A percentile compares a stretch with the other conserved stretches of the same genome.
Conservation (phyloP, 1,284 basidiomycete genomes). For the Cutaneotrichosporon dermatis region DNA sequence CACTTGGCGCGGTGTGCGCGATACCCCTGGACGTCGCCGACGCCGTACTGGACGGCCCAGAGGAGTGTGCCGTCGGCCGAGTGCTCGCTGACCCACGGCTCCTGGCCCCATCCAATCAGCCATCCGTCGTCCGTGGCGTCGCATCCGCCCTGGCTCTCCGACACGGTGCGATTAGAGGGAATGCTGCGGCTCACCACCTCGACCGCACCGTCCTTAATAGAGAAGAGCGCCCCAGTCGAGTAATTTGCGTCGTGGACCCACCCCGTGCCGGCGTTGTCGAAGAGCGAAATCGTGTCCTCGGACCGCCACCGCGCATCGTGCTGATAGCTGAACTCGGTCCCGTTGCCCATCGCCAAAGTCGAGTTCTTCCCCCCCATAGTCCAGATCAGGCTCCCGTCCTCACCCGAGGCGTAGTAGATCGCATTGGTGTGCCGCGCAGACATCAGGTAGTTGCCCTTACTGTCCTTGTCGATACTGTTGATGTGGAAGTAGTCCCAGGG, state of each 20-base stretch:
- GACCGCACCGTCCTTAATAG: slow-evolving; percentile 28
- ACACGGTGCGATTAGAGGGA: slow-evolving; percentile 20
- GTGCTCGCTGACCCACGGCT: slow-evolving; percentile 28
- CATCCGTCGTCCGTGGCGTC: slow-evolving; percentile 8
- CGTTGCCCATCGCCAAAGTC: slow-evolving; percentile 27
- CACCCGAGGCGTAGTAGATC: slow-evolving; percentile 30
- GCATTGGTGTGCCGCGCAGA: slow-evolving; percentile 37
- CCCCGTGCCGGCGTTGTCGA: slow-evolving; percentile 36
- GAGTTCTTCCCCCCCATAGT: slow-evolving; percentile 34
- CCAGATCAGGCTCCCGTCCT: slow-evolving; percentile 36
- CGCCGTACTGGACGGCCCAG: slow-evolving; percentile 34
- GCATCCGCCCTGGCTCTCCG: slow-evolving; percentile 31
- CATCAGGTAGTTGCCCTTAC: slow-evolving; percentile 40
- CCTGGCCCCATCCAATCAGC: slow-evolving; percentile 26
- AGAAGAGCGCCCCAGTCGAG: slow-evolving; percentile 32
- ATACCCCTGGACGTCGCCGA: slow-evolving; percentile 32
- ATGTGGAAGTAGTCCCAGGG: slow-evolving; percentile 39
- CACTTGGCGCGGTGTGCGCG: slow-evolving; percentile 29
- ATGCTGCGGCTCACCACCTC: too few relatives aligned
- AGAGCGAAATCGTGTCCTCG: slow-evolving; percentile 21
- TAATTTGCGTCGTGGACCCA: slow-evolving; percentile 18
- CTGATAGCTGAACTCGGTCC: slow-evolving; percentile 27
- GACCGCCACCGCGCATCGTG: slow-evolving; percentile 33
- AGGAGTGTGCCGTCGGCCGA: slow-evolving; percentile 24
- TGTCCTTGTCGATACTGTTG: slow-evolving; percentile 40